These are phyloP conservation scores for Alternaria arbusti DNA, from an alignment of 2,329 filamentous ascomycete genomes.

Conservation along the genomic window DNA sequence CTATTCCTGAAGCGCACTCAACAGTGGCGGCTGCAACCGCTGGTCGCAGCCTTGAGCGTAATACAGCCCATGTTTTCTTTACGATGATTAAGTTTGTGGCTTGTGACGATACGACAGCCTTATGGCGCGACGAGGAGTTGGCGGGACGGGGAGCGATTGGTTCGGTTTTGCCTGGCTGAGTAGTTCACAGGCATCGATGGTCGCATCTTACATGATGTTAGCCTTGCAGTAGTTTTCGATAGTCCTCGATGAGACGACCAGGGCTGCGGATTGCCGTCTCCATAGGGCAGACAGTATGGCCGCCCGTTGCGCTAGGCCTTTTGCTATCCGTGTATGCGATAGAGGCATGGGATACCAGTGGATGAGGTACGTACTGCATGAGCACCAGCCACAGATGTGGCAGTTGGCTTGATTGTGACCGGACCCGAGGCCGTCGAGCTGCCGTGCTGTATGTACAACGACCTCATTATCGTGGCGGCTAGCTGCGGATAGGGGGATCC, in stretches of 20 bases:
- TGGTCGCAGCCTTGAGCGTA: slow-evolving; percentile 12
- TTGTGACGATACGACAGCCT: slow-evolving; percentile 14
- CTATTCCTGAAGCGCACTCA: slow-evolving; percentile 8
- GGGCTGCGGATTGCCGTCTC: slow-evolving; percentile 1
- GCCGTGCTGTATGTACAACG: not conserved
- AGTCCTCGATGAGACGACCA: slow-evolving; percentile 3
- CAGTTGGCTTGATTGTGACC: not conserved
- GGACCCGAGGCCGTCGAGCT: not conserved
- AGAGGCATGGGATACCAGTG: not conserved
- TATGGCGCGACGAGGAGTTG: not conserved
- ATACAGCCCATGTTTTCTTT: slow-evolving; percentile 10
- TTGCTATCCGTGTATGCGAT: slow-evolving; percentile 1
- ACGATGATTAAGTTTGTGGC: slow-evolving; percentile 21
- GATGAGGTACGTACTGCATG: not conserved
- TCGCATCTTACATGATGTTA: slow-evolving; percentile 7
- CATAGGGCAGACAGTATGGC: slow-evolving; percentile 4
- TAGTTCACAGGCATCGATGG: not conserved
- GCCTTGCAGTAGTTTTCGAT: slow-evolving; percentile 15
- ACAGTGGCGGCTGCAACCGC: slow-evolving; percentile 14
- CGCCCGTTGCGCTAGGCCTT: slow-evolving; percentile 1
- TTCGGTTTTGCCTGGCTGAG: slow-evolving; percentile 6
- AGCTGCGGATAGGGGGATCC: not conserved
- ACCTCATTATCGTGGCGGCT: not conserved
- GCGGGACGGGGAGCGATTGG: slow-evolving; percentile 6
- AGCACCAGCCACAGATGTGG: slow-evolving; percentile 4